Percentiles rank a stretch among this genome's conserved stretches.
Conservation (phyloP, 306 rosid species). For the Lagenaria siceraria region DNA sequence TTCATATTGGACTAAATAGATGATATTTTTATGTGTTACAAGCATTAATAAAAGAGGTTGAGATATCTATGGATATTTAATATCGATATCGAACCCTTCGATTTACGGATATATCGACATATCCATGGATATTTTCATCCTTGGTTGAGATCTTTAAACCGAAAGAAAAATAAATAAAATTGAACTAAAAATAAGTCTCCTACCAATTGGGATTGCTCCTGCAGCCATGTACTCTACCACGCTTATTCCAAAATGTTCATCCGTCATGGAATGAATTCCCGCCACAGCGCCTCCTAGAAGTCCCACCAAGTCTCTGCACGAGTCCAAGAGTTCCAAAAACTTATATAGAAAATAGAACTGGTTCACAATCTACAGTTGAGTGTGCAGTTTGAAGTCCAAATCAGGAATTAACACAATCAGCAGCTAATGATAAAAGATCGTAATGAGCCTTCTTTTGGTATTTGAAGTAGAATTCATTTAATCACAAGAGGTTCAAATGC, state of each 20-base stretch:
- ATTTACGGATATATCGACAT: too few species aligned
- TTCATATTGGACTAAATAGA: too few species aligned
- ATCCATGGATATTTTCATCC: too few species aligned
- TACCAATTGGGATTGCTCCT: constrained; percentile 92
- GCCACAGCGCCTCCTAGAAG: constrained; percentile 66
- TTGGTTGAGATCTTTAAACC: background rate
- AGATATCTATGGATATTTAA: too few species aligned
- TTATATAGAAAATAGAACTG: background rate
- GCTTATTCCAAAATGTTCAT: constrained; percentile 91
- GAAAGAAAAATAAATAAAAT: background rate
- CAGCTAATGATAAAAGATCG: background rate
- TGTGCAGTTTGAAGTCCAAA: background rate
- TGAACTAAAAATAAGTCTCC: background rate
- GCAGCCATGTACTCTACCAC: constrained; percentile 98
- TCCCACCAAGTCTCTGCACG: constrained; percentile 58
- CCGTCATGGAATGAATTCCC: constrained; percentile 95
- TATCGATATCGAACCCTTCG: too few species aligned
- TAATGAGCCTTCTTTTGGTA: background rate
- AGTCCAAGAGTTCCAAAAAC: background rate
- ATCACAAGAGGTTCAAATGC: background rate
- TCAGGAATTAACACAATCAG: background rate
- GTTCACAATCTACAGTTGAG: background rate
- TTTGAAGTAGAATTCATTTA: background rate
- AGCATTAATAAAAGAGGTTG: too few species aligned
- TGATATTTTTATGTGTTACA: too few species aligned